Base-by-base conservation (phyloP, 2,329 filamentous ascomycete species). In the Tricladium varicosporioides region DNA sequence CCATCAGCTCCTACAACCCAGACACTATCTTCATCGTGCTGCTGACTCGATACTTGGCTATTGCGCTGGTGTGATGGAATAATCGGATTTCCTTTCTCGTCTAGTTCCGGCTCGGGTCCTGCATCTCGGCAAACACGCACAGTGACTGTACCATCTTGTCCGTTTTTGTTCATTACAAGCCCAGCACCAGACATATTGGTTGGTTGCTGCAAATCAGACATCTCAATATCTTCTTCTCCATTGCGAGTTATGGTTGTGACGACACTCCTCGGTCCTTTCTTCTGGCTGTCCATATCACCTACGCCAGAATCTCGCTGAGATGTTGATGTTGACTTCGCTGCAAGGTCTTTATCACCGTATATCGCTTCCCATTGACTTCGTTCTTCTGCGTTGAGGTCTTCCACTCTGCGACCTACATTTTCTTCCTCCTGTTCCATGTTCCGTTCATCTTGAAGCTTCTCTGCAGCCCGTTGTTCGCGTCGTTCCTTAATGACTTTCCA, bases 401-500 rank as follows among this genome's bases (percentile, higher is more conserved):
- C 84, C 11, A 91, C 74, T 53, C 83, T 80, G 53, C 84, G 81
- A 2, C 90, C 91, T 2, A 88, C 79, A 43, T 84, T 84, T 55
- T 86, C 84, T 68, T 96, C 90, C 60, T 88, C 83, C 50, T 76
- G 76, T 52, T 87, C 80, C 56, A 85, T 73, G 54, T 82, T 79
- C 72, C 77, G 67, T 52, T 80, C 76, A 16, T 75, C 78, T 65
- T 80, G 76, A n/a, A 76, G 76, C 52, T 73, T 71, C 54, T 77
- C 77, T 14, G 75, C 76, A 0, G 78, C 81, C 65, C 75, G 81
- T 72, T 78, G 76, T 63, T 79, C 76, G 50, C 82, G 79, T 47
- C 79, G 79, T 59, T 86, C 80, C 65, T 85, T 84, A 58, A 96
- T 83, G 7, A 96, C 78, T 60, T 85, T 91, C 92, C 92, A 97